Conservation (phyloP, 306 rosid genomes). For the Vigna unguiculata region DNA sequence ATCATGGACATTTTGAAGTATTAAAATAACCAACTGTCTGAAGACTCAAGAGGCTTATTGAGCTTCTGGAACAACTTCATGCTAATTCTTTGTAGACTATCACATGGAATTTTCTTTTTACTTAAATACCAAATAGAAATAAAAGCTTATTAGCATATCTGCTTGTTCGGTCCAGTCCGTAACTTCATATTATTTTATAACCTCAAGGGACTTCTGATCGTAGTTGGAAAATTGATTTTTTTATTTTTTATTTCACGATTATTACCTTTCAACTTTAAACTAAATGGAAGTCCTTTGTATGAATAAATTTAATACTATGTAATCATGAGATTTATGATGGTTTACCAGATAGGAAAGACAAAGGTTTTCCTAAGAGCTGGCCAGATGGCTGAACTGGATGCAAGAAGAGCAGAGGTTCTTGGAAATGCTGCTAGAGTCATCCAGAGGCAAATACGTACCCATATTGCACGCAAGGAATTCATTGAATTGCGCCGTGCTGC, state of each 20-base stretch:
- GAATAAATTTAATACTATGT: slow-evolving; percentile 34
- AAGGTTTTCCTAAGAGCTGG: slow-evolving; percentile 97
- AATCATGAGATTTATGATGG: slow-evolving; percentile 53
- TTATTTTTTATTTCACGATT: slow-evolving; percentile 3
- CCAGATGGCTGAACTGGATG: slow-evolving; percentile 99
- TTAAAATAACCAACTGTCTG: slow-evolving; percentile 15
- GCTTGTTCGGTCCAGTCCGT: slow-evolving; percentile 21
- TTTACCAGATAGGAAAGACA: slow-evolving; percentile 91
- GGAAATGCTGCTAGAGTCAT: slow-evolving; percentile 93
- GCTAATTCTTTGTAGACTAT: slow-evolving; percentile 28
- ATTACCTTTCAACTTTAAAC: slow-evolving; percentile 33
- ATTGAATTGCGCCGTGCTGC: slow-evolving; percentile 82
- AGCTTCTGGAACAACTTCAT: slow-evolving; percentile 35
- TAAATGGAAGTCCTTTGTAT: slow-evolving; percentile 13
- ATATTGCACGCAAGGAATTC: slow-evolving; percentile 94
- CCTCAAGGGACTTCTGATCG: slow-evolving; percentile 31
- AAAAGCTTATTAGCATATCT: slow-evolving; percentile 6
- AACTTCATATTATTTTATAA: slow-evolving; percentile 25
- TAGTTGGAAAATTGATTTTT: slow-evolving; percentile 28
- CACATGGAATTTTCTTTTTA: background rate
- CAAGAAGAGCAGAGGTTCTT: slow-evolving; percentile 96
- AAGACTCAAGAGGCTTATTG: slow-evolving; percentile 13
- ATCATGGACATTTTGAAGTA: slow-evolving; percentile 20
- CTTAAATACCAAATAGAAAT: slow-evolving; percentile 10
- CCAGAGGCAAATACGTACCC: slow-evolving; percentile 93